Evolutionary conservation across 2,329 filamentous ascomycete genomes (phyloP).

Genomic region (Fusarium ramigenum): DNA sequence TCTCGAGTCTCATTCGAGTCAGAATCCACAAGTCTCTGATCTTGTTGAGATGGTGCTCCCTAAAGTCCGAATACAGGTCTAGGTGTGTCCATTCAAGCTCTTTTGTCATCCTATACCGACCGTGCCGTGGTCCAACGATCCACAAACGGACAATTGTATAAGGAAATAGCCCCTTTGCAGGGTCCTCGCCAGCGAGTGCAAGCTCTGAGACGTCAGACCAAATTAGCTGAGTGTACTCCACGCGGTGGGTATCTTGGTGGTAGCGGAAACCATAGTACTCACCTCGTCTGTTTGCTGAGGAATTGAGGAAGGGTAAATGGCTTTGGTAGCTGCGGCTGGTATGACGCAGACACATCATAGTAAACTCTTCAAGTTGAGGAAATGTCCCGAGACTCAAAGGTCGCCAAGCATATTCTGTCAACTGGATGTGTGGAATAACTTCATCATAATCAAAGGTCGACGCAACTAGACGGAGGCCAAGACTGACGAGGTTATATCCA

Average conservation of each 20-base stretch:
- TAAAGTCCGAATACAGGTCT: neutral
- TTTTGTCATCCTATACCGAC: neutral
- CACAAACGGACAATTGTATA: conserved; percentile 14
- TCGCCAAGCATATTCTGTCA: neutral
- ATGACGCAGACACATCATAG: conserved; percentile 4
- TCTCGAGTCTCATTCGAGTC: conserved; percentile 6
- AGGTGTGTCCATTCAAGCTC: conserved; percentile 18
- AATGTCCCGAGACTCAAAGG: neutral
- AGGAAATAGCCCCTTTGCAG: neutral
- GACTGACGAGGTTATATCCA: neutral
- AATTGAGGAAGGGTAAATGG: neutral
- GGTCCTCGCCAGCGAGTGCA: neutral
- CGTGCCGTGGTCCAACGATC: conserved; percentile 9
- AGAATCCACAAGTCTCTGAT: conserved; percentile 12
- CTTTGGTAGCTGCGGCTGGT: neutral
- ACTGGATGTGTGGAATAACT: neutral
- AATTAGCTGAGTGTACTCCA: conserved; percentile 18
- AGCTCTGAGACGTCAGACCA: conserved; percentile 8
- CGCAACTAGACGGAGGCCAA: neutral
- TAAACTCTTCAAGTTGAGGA: conserved; percentile 18
- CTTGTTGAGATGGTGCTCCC: neutral
- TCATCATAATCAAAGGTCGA: neutral
- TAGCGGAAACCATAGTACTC: conserved; percentile 35
- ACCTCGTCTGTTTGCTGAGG: neutral
- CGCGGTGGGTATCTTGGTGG: neutral